Base-by-base conservation (phyloP, 306 rosid species). In the Rosa rugosa region DNA sequence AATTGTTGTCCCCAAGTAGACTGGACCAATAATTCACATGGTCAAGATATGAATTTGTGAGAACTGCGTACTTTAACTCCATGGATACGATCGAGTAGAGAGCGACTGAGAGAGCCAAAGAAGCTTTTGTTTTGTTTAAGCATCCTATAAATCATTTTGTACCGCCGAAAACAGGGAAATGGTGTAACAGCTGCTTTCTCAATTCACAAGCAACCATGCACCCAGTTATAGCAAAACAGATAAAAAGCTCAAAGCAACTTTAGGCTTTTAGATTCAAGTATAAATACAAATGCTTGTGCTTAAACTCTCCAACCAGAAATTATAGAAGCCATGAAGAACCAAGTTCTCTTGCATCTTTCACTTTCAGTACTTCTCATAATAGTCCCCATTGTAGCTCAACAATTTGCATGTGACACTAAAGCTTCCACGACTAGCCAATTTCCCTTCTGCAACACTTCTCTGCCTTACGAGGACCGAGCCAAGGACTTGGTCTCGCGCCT, bases 371-470 rank as follows among this genome's bases (percentile, higher is more conserved):
- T 79, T 47, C 40, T 73, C 45, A 63, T 81, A 13, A 36, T 70
- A 65, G 73, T 81, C 51, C 90, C 80, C 56, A 77, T 31, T 64
- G 22, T 76, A 4, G 25, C 81, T 68, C 93, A 86, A 72, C 84
- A 83, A 40, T 87, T 89, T 88, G 97, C 93, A 76, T 91, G 97
- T 73, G 82, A 86, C 84, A 51, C 74, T 9, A 75, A 72, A 38
- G 75, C 80, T 40, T 25, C 87, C n/a, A 50, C 79, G 17, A 84
- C 89, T 16, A 79, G 76, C 77, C 74, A 60, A 34, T 82, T 87
- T n/a, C 83, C 93, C 74, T 90, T 92, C 42, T 92, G 97, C 72
- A 38, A 85, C 90, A 80, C 87, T 64, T 79, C 92, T n/a, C 56
- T 87, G 2, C 53, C 94, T 10, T 87, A 80, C 31, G 80, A 79